A percentile compares a stretch with the other conserved stretches of the same genome.
phyloP scores from a whole-genome alignment of 192 early-diverging fungal genomes.

The Funneliformis mosseae region DNA sequence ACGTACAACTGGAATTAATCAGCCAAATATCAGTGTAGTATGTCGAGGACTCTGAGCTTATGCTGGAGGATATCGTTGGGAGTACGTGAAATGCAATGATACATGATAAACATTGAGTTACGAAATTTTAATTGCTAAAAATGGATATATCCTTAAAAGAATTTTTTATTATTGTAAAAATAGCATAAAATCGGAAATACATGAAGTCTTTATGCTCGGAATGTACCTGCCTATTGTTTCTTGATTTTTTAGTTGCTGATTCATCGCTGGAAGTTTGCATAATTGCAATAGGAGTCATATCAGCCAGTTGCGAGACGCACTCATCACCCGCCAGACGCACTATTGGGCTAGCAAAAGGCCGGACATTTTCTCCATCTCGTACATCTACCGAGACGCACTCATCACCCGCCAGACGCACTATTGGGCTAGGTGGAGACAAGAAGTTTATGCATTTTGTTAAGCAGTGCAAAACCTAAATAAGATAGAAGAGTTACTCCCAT shows the following conservation, averaged over 20 bases:
- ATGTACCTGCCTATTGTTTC: conserved; percentile 14
- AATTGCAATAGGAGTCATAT: conserved; percentile 25
- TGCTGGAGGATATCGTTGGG: too few relatives aligned
- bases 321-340: conserved; percentile 28
- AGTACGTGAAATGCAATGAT: too few relatives aligned
- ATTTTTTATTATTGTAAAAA: too few relatives aligned
- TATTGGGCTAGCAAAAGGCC: conserved; percentile 31
- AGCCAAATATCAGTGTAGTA: too few relatives aligned
- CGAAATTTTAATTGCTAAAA: too few relatives aligned
- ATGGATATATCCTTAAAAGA: too few relatives aligned
- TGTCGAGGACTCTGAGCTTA: too few relatives aligned
- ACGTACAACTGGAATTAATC: neutral
- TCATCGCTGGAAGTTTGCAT: conserved; percentile 16
- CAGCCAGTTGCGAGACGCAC: conserved; percentile 26
- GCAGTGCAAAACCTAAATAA: neutral
- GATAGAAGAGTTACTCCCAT: too few relatives aligned
- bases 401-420: conserved; percentile 31
- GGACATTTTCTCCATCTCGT: conserved; percentile 22
- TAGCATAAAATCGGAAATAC: neutral
- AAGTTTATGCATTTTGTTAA: conserved; percentile 23
- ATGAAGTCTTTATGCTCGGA: neutral
- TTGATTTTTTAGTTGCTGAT: conserved; percentile 23
- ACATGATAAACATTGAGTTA: too few relatives aligned
- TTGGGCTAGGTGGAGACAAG: conserved; percentile 29
- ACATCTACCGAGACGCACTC: conserved; percentile 21